Conservation (phyloP, 192 early-diverging fungal species). For the Linnemannia hyalina region DNA sequence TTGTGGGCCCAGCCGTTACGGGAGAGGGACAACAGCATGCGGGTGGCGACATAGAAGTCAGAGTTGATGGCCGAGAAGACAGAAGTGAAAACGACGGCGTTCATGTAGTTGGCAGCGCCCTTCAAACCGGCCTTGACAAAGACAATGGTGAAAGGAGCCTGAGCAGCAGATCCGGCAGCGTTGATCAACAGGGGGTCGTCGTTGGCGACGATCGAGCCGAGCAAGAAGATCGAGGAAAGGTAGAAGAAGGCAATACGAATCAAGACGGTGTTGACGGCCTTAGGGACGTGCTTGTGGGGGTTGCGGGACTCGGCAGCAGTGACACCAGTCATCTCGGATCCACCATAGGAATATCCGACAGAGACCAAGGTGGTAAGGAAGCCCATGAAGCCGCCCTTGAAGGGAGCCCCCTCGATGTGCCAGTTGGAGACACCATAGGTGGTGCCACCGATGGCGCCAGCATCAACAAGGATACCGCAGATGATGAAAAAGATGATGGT, state of each 20-base stretch:
- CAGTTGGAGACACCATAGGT: no score
- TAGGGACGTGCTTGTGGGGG: constrained; percentile 56
- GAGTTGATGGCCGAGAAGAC: no score
- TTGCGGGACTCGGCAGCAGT: no score
- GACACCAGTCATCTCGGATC: constrained; percentile 61
- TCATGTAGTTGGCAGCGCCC: constrained; percentile 59
- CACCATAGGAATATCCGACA: constrained; percentile 86
- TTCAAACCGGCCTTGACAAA: constrained; percentile 72
- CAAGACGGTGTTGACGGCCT: constrained; percentile 78
- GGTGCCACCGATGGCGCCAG: no score
- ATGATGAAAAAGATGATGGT: no score
- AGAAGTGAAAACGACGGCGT: no score
- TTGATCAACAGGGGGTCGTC: constrained; percentile 66
- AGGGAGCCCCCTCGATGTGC: no score
- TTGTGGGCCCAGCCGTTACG: constrained; percentile 75
- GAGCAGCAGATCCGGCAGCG: constrained; percentile 60
- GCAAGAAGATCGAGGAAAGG: constrained; percentile 70
- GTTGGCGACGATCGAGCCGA: constrained; percentile 73
- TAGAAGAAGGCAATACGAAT: constrained; percentile 81
- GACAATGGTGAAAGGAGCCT: constrained; percentile 80
- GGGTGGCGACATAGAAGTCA: no score
- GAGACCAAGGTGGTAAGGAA: constrained; percentile 75
- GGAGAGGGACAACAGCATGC: no score
- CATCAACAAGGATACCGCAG: no score
- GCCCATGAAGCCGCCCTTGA: constrained; percentile 67